Base-by-base conservation (phyloP, 129 eudicot genomes). In the Sambucus nigra region DNA sequence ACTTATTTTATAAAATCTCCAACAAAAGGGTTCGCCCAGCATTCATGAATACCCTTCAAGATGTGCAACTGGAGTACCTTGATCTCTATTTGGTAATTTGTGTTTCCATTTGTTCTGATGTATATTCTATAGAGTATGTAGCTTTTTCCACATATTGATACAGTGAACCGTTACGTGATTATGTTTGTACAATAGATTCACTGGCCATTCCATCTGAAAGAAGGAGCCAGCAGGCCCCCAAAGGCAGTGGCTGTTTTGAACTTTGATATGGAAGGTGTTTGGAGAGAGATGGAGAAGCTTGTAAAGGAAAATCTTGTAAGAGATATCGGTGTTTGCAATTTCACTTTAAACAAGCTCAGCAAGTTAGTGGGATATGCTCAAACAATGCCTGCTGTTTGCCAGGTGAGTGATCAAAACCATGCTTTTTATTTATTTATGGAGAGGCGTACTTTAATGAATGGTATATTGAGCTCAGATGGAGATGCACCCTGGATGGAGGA, bases 401-500 rank as follows among this genome's bases (percentile, higher is more conserved):
- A 84, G 77, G 94, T 84, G 42, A 25, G 20, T 19, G 38, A 15
- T 35, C 31, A 18, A 0, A 22, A 23, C 24, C 18, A 14, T 51
- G 35, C 23, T 61, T 40, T 47, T 51, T 8, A 59, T 1, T n/a
- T 64, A 6, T 51, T 12, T n/a, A n/a, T n/a, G n/a, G n/a, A n/a
- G n/a, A n/a, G n/a, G n/a, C n/a, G n/a, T n/a, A n/a, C n/a, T n/a
- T n/a, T n/a, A n/a, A n/a, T n/a, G n/a, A n/a, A n/a, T n/a, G n/a
- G n/a, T n/a, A n/a, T n/a, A n/a, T 40, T 50, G 55, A 23, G 13
- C 6, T 35, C 41, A 84, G 94, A 80, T 80, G 88, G 94, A 84
- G 63, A 80, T 84, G 94, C 94, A 80, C 58, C 85, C 88, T 1
- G 85, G 88, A 25, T 84, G 94, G 94, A 61, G 86, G 60, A 84